A percentile compares a stretch with the other conserved stretches of the same genome.
These are phyloP conservation scores for Thalassiosira livingstoniorum DNA, from an alignment of 352 stramenopile species.

Conservation along the genomic window DNA sequence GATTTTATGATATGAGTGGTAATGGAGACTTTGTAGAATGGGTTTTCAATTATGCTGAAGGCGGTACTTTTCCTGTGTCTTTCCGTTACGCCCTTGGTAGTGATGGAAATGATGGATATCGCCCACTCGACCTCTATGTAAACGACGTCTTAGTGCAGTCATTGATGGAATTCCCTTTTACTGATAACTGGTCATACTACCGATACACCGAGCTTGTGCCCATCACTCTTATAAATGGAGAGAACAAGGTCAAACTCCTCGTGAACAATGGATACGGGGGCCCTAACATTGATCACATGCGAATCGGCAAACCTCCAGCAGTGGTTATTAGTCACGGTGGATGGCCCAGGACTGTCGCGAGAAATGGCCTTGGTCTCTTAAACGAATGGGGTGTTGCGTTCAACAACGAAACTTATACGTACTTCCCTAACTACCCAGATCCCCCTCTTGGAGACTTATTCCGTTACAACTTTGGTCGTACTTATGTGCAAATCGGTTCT, in stretches of 20 bases:
- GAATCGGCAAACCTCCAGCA: slow-evolving; percentile 52
- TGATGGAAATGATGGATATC: slow-evolving; percentile 41
- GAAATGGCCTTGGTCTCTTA: slow-evolving; percentile 49
- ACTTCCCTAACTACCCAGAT: slow-evolving; percentile 31
- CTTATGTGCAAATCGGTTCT: slow-evolving; percentile 22
- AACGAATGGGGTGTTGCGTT: slow-evolving; percentile 40
- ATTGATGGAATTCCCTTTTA: slow-evolving; percentile 51
- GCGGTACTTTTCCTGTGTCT: slow-evolving; percentile 49
- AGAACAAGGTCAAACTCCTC: slow-evolving; percentile 60
- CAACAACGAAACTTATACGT: neutral
- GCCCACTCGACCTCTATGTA: slow-evolving; percentile 42
- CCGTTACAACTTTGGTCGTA: slow-evolving; percentile 40
- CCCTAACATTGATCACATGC: slow-evolving; percentile 70
- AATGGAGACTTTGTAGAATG: slow-evolving; percentile 53
- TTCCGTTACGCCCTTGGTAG: slow-evolving; percentile 52
- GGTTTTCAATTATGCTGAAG: slow-evolving; percentile 31
- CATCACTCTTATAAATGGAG: slow-evolving; percentile 41
- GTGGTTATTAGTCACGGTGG: slow-evolving; percentile 51
- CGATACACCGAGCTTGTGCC: slow-evolving; percentile 61
- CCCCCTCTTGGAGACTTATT: slow-evolving; percentile 38
- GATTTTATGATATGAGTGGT: slow-evolving; percentile 54
- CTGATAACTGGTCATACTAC: slow-evolving; percentile 46
- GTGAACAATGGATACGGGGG: slow-evolving; percentile 45
- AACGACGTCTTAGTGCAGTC: slow-evolving; percentile 42
- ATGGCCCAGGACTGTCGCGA: slow-evolving; percentile 36